A percentile compares a stretch with the other conserved stretches of the same genome.
phyloP scores from a whole-genome alignment of 306 rosid species.

The Cajanus cajan region DNA sequence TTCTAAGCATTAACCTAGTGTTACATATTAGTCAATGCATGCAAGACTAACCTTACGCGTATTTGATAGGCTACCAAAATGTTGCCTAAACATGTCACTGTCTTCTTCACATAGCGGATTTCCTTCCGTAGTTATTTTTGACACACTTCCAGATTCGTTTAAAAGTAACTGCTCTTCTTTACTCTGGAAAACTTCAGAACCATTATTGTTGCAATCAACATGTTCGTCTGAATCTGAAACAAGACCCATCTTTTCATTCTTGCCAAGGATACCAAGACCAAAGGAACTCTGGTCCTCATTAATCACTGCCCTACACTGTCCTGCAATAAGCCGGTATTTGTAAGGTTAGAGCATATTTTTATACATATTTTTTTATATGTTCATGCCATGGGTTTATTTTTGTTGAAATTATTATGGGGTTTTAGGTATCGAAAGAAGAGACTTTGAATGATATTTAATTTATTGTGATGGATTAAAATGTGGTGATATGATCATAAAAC shows the following conservation, averaged over 20 bases:
- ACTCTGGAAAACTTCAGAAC: constrained; percentile 31
- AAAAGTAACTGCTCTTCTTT: constrained; percentile 31
- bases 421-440: background rate
- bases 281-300: constrained; percentile 33
- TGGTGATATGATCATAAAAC: background rate
- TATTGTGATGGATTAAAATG: background rate
- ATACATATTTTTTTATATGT: background rate
- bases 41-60: constrained; percentile 52
- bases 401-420: background rate
- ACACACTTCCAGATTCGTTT: constrained; percentile 32
- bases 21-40: constrained; percentile 16
- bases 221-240: constrained; percentile 21
- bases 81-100: constrained; percentile 55
- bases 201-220: constrained; percentile 16
- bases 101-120: constrained; percentile 43
- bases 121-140: constrained; percentile 31
- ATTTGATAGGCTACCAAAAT: constrained; percentile 64
- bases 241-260: constrained; percentile 21
- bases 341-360: background rate
- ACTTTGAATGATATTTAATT: background rate
- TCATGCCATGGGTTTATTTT: background rate
- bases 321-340: constrained; percentile 41
- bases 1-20: background rate
- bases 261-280: constrained; percentile 21
- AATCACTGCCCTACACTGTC: constrained; percentile 21